Percentiles rank a stretch among this genome's conserved stretches.
Conservation (phyloP, 1,284 basidiomycete genomes). For the Apiotrichum mycotoxinovorans region DNA sequence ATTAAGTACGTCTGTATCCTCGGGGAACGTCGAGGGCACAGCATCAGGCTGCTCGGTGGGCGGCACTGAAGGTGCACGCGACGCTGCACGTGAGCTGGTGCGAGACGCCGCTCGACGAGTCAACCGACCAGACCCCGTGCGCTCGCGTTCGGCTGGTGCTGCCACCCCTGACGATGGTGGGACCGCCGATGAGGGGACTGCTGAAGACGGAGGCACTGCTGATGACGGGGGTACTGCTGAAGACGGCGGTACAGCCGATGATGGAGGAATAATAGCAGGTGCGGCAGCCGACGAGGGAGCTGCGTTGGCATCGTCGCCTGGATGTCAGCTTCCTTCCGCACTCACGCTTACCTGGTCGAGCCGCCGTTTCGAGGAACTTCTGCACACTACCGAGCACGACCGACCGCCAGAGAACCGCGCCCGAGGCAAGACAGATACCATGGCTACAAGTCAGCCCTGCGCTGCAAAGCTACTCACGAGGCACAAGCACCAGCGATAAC, state of each 20-base stretch:
- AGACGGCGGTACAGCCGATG: not conserved
- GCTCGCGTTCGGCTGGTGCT: not conserved
- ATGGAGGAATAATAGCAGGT: not conserved
- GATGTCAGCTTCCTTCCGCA: not conserved
- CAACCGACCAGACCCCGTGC: not conserved
- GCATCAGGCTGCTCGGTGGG: slow-evolving; percentile 13
- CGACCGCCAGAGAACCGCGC: slow-evolving; percentile 33
- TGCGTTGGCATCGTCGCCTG: not conserved
- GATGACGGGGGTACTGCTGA: not conserved
- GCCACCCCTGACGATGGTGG: not conserved
- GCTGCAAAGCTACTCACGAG: slow-evolving; percentile 15
- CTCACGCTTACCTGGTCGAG: not conserved
- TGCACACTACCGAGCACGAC: slow-evolving; percentile 23
- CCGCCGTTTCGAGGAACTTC: slow-evolving; percentile 18
- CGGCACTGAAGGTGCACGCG: slow-evolving; percentile 4
- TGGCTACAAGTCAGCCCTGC: slow-evolving; percentile 17
- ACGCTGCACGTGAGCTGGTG: not conserved
- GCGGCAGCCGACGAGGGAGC: not conserved
- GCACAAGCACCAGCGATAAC: slow-evolving; percentile 22
- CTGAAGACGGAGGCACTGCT: not conserved
- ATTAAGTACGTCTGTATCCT: slow-evolving; percentile 15
- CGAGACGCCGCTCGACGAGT: not conserved
- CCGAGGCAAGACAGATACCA: slow-evolving; percentile 21
- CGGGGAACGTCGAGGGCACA: slow-evolving; percentile 38
- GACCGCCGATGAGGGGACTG: not conserved